phyloP scores from a whole-genome alignment of 352 stramenopile genomes.

The Pythium grandisporangium region DNA sequence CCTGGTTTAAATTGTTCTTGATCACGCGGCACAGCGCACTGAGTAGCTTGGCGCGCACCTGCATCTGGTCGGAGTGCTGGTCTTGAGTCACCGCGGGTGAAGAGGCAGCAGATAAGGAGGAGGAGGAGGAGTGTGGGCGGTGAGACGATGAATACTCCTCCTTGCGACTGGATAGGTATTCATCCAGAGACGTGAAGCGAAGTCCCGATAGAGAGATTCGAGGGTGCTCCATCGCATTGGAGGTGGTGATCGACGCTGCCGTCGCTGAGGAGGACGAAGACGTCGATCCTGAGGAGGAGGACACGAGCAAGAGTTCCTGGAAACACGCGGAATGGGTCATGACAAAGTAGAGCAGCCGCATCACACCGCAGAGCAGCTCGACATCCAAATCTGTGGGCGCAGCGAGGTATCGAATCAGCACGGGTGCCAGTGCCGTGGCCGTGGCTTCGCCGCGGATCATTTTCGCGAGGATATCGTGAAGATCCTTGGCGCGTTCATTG shows the following conservation, averaged over 20 bases:
- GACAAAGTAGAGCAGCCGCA: slow-evolving; percentile 12
- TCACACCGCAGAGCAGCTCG: slow-evolving; percentile 12
- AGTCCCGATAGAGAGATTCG: slow-evolving; percentile 15
- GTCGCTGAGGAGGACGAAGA: not conserved
- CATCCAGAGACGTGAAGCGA: slow-evolving; percentile 11
- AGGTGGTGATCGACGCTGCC: not conserved
- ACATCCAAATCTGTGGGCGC: slow-evolving; percentile 14
- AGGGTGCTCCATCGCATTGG: slow-evolving; percentile 8
- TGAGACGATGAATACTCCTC: too few species aligned
- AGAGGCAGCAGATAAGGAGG: not conserved
- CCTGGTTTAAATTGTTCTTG: slow-evolving; percentile 16
- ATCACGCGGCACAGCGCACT: slow-evolving; percentile 21
- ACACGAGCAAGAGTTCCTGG: slow-evolving; percentile 16
- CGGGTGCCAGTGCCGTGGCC: slow-evolving; percentile 7
- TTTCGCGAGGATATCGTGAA: slow-evolving; percentile 12
- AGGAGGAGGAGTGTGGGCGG: not conserved
- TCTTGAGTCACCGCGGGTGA: slow-evolving; percentile 8
- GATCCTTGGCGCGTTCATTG: slow-evolving; percentile 18
- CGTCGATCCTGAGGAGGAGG: slow-evolving; percentile 4
- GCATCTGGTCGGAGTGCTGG: slow-evolving; percentile 11
- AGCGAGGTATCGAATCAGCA: slow-evolving; percentile 14
- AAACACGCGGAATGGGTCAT: slow-evolving; percentile 17
- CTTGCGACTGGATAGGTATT: slow-evolving; percentile 11
- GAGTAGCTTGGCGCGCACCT: slow-evolving; percentile 15
- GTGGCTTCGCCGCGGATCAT: slow-evolving; percentile 17